phyloP scores from a whole-genome alignment of 345 rosid genomes.

The Brassica carinata region DNA sequence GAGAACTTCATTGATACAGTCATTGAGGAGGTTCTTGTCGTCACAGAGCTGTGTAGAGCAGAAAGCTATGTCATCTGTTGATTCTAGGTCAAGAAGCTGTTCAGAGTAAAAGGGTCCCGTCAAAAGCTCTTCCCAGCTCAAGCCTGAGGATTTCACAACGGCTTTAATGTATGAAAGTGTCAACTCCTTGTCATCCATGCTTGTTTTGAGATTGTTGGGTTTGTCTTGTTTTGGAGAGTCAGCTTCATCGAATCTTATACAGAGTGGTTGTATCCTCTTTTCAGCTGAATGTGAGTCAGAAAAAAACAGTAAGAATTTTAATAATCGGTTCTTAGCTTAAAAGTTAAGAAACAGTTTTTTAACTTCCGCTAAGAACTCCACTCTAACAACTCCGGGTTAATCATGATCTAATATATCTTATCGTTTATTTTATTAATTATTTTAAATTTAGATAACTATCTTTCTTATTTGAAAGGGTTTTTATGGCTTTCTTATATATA shows the following conservation, averaged over 20 bases:
- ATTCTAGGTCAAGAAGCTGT: conserved; percentile 61
- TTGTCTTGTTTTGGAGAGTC: conserved; percentile 60
- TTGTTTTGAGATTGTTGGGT: conserved; percentile 43
- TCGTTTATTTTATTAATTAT: no score
- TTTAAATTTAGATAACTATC: no score
- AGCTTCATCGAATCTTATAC: conserved; percentile 55
- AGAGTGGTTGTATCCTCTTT: conserved; percentile 52
- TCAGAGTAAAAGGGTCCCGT: conserved; percentile 59
- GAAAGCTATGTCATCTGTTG: conserved; percentile 55
- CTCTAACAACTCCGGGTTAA: no score
- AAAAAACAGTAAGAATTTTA: conserved; percentile 33
- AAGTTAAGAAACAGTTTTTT: no score
- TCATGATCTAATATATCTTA: no score
- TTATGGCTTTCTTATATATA: no score
- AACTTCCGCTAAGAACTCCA: no score
- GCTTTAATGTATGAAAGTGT: conserved; percentile 54
- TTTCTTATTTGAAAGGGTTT: no score
- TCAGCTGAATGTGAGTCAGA: conserved; percentile 52
- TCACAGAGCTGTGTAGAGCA: conserved; percentile 52
- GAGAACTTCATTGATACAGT: conserved; percentile 78
- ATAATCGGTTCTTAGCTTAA: no score
- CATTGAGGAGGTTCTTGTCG: conserved; percentile 61
- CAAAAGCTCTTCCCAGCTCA: conserved; percentile 71
- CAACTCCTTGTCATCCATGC: conserved; percentile 48
- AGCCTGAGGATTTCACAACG: conserved; percentile 57